A percentile compares a stretch with the other conserved stretches of the same genome.
These are phyloP conservation scores for Chamaenerion angustifolium DNA, from an alignment of 345 rosid species.

Conservation along the genomic window DNA sequence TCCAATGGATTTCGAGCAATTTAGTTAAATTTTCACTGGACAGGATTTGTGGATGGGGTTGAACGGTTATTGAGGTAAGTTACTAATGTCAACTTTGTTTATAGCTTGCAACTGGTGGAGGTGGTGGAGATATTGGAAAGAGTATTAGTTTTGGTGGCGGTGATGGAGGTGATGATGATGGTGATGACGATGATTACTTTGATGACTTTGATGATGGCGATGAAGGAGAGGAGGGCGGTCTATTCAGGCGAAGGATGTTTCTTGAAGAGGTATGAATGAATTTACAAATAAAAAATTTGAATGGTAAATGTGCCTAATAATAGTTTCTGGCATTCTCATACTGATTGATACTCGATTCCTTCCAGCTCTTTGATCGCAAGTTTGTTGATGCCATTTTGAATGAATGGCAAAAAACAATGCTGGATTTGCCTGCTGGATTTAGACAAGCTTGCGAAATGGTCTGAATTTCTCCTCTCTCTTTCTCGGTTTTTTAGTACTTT, in stretches of 20 bases:
- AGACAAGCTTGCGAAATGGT: constrained; percentile 99
- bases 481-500: neutral
- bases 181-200: constrained; percentile 95
- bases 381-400: constrained; percentile 88
- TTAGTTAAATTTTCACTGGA: too few relatives aligned
- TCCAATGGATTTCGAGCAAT: too few relatives aligned
- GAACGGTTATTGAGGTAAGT: neutral
- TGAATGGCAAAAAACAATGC: constrained; percentile 91
- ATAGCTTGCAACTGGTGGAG: constrained; percentile 83
- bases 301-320: too few relatives aligned
- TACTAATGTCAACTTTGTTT: constrained; percentile 9
- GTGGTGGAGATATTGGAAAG: constrained; percentile 93
- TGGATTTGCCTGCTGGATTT: constrained; percentile 95
- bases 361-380: constrained; percentile 83
- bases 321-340: constrained; percentile 1
- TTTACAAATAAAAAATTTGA: neutral
- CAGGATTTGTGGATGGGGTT: too few relatives aligned
- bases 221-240: constrained; percentile 89
- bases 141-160: constrained; percentile 80
- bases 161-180: constrained; percentile 95
- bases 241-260: constrained; percentile 69
- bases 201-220: constrained; percentile 87
- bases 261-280: constrained; percentile 59
- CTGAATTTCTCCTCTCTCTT: neutral
- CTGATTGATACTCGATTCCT: neutral